Percentiles rank a stretch among this genome's conserved stretches.
Evolutionary conservation across 139 green algal species (phyloP).

Genomic region (Chlorella vulgaris): DNA sequence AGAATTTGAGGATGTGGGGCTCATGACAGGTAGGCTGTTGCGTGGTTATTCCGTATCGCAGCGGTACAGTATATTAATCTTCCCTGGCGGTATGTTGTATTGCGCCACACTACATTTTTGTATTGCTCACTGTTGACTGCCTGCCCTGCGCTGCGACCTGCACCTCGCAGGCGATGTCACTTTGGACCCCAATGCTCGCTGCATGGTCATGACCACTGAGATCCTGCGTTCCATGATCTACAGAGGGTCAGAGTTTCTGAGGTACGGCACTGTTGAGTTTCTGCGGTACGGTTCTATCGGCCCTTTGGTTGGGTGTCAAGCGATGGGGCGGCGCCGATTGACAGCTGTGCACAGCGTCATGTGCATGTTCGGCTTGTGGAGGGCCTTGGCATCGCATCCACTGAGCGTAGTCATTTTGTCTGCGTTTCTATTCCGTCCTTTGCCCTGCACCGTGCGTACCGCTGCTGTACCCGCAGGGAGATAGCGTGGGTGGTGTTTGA

Average conservation of each 20-base stretch:
- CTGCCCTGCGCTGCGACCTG: background rate
- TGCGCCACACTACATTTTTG: background rate
- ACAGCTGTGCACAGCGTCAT: background rate
- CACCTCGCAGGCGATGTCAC: conserved; percentile 83
- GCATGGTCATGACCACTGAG: conserved; percentile 99
- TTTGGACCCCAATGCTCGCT: conserved; percentile 87
- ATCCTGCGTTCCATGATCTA: conserved; percentile 95
- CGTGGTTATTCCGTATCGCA: background rate
- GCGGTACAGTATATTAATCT: background rate
- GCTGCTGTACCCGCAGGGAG: conserved; percentile 49
- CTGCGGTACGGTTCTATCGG: background rate
- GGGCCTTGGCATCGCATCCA: too few relatives aligned
- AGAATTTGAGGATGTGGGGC: conserved; percentile 87
- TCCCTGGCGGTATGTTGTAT: background rate
- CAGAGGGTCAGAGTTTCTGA: conserved; percentile 85
- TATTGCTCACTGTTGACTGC: background rate
- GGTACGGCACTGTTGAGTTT: conserved; percentile 24
- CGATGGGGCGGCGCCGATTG: background rate
- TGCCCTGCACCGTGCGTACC: background rate
- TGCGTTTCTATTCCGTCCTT: background rate
- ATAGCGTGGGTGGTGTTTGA: conserved; percentile 97
- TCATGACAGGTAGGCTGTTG: conserved; percentile 60
- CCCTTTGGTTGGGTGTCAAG: background rate
- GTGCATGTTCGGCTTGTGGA: too few relatives aligned
- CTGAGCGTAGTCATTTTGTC: too few relatives aligned